Percentiles rank a stretch among this genome's conserved stretches.
Evolutionary conservation across 768 basidiomycete species (phyloP).

Genomic region (Polyporus arcularius): DNA sequence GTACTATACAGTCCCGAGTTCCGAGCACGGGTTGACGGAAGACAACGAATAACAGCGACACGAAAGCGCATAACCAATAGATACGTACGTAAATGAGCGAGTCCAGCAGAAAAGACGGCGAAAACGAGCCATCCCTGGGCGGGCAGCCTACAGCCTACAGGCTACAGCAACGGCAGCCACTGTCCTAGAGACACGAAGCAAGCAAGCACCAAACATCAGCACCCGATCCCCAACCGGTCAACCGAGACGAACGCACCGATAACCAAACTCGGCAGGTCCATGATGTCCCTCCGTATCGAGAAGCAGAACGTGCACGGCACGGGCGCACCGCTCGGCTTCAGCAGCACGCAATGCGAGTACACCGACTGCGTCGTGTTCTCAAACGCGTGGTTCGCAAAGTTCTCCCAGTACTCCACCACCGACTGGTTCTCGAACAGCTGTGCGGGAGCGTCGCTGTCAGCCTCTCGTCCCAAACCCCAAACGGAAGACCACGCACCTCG

Average conservation of each 20-base stretch:
- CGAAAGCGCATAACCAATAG: not conserved
- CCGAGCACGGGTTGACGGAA: too few relatives aligned
- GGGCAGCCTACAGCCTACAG: not conserved
- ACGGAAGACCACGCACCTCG: slow-evolving; percentile 50
- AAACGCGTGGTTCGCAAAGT: slow-evolving; percentile 95
- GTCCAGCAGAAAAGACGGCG: not conserved
- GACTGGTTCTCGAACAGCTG: slow-evolving; percentile 95
- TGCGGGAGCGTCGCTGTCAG: not conserved
- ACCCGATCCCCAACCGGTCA: not conserved
- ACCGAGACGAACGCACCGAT: slow-evolving; percentile 56
- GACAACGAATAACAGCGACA: not conserved
- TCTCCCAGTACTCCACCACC: slow-evolving; percentile 95
- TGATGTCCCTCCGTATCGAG: slow-evolving; percentile 90
- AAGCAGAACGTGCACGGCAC: slow-evolving; percentile 95
- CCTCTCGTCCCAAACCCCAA: too few relatives aligned
- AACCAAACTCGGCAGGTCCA: slow-evolving; percentile 86
- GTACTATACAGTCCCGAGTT: too few relatives aligned
- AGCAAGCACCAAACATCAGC: not conserved
- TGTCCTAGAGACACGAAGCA: slow-evolving; percentile 52
- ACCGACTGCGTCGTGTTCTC: slow-evolving; percentile 97
- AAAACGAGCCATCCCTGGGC: not conserved
- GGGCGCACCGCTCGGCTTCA: slow-evolving; percentile 82
- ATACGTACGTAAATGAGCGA: not conserved
- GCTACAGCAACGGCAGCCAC: slow-evolving; percentile 80
- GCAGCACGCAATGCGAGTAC: slow-evolving; percentile 86